Conservation (phyloP, 306 rosid genomes). For the Corylus avellana region DNA sequence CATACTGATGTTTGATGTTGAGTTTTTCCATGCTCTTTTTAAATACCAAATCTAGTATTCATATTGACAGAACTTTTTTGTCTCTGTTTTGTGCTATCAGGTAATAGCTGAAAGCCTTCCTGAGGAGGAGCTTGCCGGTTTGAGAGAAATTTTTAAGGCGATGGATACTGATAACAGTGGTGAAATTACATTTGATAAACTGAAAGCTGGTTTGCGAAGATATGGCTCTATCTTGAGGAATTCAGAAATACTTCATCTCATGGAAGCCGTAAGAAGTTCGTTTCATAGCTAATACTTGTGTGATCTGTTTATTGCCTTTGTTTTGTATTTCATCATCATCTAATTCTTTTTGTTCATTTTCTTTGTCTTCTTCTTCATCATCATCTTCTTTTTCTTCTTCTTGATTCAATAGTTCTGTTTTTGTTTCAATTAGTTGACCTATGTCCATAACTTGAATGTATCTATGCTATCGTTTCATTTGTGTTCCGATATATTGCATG, state of each 20-base stretch:
- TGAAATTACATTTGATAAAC: constrained; percentile 93
- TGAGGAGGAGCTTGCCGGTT: constrained; percentile 95
- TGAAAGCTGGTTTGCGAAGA: constrained; percentile 93
- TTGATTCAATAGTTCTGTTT: background rate
- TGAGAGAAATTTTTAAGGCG: constrained; percentile 85
- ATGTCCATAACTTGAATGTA: background rate
- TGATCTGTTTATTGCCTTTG: background rate
- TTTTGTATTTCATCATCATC: background rate
- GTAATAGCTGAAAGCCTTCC: constrained; percentile 96
- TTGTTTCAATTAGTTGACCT: background rate
- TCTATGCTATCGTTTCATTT: background rate
- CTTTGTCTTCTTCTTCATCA: background rate
- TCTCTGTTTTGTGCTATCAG: constrained; percentile 36
- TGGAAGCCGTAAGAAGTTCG: constrained; percentile 74
- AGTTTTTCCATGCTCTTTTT: constrained; percentile 16
- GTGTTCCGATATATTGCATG: background rate
- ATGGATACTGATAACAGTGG: constrained; percentile 97
- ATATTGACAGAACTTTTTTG: background rate
- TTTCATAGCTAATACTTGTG: constrained; percentile 1
- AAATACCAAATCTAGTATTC: constrained; percentile 13
- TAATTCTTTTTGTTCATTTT: background rate
- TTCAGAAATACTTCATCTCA: constrained; percentile 86
- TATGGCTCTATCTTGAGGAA: constrained; percentile 92
- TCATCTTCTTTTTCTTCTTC: background rate
- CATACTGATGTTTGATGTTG: constrained; percentile 5